Conservation (phyloP, 164 flowering plant genomes). For the Piper betle region DNA sequence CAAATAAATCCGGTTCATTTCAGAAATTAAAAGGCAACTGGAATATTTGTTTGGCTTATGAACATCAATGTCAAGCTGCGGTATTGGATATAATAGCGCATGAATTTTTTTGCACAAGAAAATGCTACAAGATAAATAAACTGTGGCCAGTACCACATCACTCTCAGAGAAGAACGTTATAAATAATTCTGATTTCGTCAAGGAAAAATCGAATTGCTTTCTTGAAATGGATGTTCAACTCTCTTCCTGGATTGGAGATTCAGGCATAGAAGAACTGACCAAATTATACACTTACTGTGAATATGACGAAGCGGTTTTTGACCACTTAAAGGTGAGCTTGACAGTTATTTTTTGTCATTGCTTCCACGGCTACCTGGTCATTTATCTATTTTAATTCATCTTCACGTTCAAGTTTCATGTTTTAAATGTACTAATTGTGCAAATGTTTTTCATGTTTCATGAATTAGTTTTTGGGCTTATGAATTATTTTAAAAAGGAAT, state of each 20-base stretch:
- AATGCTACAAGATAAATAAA: slow-evolving; percentile 32
- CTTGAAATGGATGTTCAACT: slow-evolving; percentile 27
- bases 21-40: slow-evolving; percentile 22
- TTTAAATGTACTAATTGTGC: too few relatives aligned
- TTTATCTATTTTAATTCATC: neutral
- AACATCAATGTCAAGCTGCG: slow-evolving; percentile 46
- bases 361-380: neutral
- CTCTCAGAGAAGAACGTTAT: slow-evolving; percentile 17
- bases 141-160: slow-evolving; percentile 17
- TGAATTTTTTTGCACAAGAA: slow-evolving; percentile 59
- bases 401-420: neutral
- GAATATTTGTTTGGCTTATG: slow-evolving; percentile 24
- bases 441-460: neutral
- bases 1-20: slow-evolving; percentile 9
- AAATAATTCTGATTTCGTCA: slow-evolving; percentile 13
- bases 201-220: slow-evolving; percentile 13
- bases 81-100: slow-evolving; percentile 54
- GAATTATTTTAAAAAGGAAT: neutral
- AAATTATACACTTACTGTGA: slow-evolving; percentile 39
- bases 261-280: slow-evolving; percentile 37
- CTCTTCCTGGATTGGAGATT: slow-evolving; percentile 37
- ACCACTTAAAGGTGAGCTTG: slow-evolving; percentile 44
- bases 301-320: slow-evolving; percentile 26
- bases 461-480: neutral
- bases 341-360: neutral